These are phyloP conservation scores for Phytophthora pseudosyringae DNA, from an alignment of 352 stramenopile genomes.

Conservation along the genomic window DNA sequence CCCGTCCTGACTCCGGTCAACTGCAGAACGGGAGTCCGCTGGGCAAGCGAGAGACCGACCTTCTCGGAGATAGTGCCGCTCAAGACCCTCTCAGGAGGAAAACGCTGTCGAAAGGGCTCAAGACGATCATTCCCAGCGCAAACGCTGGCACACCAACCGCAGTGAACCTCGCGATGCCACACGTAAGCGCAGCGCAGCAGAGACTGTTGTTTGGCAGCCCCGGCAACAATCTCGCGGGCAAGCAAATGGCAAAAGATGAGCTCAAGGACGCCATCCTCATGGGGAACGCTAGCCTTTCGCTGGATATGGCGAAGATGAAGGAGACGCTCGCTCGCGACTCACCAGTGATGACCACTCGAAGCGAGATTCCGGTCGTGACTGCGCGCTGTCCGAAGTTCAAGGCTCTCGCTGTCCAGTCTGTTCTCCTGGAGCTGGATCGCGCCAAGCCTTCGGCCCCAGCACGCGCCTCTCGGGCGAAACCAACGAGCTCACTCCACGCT, in stretches of 20 bases:
- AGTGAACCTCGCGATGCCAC: constrained; percentile 26
- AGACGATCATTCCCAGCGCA: constrained; percentile 22
- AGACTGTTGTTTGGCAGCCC: constrained; percentile 26
- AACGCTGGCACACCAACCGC: constrained; percentile 2
- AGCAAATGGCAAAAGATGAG: constrained; percentile 45
- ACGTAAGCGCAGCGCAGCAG: constrained; percentile 25
- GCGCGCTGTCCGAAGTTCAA: constrained; percentile 60
- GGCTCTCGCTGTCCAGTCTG: constrained; percentile 39
- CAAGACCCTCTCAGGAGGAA: constrained; percentile 43
- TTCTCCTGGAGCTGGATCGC: constrained; percentile 52
- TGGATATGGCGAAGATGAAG: constrained; percentile 47
- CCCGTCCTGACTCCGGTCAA: constrained; percentile 18
- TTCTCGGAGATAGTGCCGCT: constrained; percentile 19
- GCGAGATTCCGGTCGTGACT: constrained; percentile 27
- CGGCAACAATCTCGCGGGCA: constrained; percentile 30
- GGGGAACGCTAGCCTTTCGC: constrained; percentile 29
- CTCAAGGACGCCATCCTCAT: constrained; percentile 39
- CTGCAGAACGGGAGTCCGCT: constrained; percentile 3
- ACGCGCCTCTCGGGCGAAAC: constrained; percentile 18
- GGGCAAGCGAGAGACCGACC: constrained; percentile 29
- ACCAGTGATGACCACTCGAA: constrained; percentile 16
- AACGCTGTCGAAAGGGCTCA: constrained; percentile 38
- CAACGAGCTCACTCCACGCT: neutral
- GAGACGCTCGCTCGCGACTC: constrained; percentile 30
- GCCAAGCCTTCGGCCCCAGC: constrained; percentile 32